Evolutionary conservation across 805 yeast species (phyloP), one percentile per base, ranked within the genome.

Genomic region (Myxozyma neotropica): DNA sequence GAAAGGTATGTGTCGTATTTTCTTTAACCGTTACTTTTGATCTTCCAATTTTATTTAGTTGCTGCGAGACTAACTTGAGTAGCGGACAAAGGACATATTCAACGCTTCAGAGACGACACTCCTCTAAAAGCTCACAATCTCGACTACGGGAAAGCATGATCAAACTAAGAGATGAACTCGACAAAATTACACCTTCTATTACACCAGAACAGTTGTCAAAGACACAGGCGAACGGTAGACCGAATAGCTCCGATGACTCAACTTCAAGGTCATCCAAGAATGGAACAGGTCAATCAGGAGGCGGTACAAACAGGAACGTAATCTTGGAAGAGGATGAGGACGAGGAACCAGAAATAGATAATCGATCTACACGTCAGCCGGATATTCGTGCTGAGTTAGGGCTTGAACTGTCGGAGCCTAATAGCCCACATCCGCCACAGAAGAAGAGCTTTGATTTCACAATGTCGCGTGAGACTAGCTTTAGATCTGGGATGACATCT

Each of bases 371-470:
- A 5, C 36, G 57, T 3, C 26, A 31, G 21, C 39, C 27, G 0
- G 54, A 55, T 19, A 7, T 42, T 24, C 54, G 59, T 17, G 59
- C 51, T 3, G 55, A 55, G 19, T 29, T 48, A 4, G 49, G 47
- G n/a, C 47, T 54, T n/a, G 56, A 58, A 31, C 58, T 54, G 19
- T 36, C 55, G 6, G 53, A 53, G 19, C 27, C 12, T 4, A 39
- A 29, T 21, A 57, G 61, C 38, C 62, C 64, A 7, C 66, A 52
- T 27, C 66, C 66, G 10, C 66, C 66, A 3, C 66, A 53, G 45
- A 57, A 51, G 43, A 26, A 45, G 39, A 46, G 35, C n/a, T 62
- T 62, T 42, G 54, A 42, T 8, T 62, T 62, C 36, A 50, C 49
- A 4, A 12, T 51, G 8, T 29, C 48, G 23, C 54, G 53, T 21